Evolutionary conservation across 139 green algal genomes (phyloP), one percentile per base, ranked within the genome.

Genomic region (Chlamydomonas applanata): DNA sequence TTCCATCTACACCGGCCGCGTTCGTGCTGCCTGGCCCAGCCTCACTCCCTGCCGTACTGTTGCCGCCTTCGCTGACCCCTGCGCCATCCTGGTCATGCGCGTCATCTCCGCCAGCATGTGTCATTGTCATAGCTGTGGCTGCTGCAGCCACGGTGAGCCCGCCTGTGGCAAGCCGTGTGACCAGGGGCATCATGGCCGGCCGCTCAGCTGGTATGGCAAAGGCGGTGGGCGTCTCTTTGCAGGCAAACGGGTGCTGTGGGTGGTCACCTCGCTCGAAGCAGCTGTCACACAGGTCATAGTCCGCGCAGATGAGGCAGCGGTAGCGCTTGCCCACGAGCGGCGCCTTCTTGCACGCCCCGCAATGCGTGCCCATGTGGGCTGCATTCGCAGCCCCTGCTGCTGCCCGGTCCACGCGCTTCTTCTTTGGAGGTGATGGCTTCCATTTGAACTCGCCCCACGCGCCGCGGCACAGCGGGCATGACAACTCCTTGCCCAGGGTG

Each of bases 401-500:
- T 49, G 64, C 17, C 59, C 49, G 49, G 59, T 77, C 35, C 4
- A 29, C 9, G 11, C n/a, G 36, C 27, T 44, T 59, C 66, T 57
- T 67, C 61, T 75, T 78, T 29, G 60, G 76, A 14, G 71, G 68
- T 14, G 74, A 74, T 29, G 83, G 80, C 19, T 70, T 36, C 86
- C 87, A 89, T 52, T 76, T 83, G 68, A 92, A 88, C n/a, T 79
- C 75, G 9, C 87, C 87, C 87, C 87, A 92, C 1, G 79, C 71
- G 14, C 59, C 56, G 40, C 87, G 79, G 73, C 87, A 92, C 76
- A 92, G 75, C 32, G 87, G 87, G 73, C 86, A 91, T 4, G 69
- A 84, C 24, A 90, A 78, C 69, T 86, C 83, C 75, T 89, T 80
- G 73, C 75, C 66, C 53, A 85, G 49, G 1, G 69, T 54, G 2